phyloP scores from a whole-genome alignment of 2,329 filamentous ascomycete genomes.

The Onygenales sp. region DNA sequence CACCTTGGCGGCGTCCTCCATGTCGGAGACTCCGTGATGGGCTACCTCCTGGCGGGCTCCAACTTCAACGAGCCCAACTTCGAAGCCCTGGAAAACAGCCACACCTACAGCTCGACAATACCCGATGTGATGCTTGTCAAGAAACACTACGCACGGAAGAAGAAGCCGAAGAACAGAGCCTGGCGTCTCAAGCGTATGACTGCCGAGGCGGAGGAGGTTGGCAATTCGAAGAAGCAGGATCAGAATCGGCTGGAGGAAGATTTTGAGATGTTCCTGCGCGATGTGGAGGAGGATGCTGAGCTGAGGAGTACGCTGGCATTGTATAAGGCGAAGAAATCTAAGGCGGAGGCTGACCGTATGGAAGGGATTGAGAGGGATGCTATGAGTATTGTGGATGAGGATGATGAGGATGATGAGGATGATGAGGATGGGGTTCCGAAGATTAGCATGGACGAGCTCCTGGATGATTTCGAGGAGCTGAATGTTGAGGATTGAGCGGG shows the following conservation, averaged over 20 bases:
- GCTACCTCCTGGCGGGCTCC: slow-evolving; percentile 80
- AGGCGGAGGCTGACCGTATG: slow-evolving; percentile 35
- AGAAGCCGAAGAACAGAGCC: slow-evolving; percentile 73
- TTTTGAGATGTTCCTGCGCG: slow-evolving; percentile 93
- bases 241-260: slow-evolving; percentile 85
- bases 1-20: slow-evolving; percentile 81
- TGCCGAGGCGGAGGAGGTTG: slow-evolving; percentile 68
- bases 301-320: slow-evolving; percentile 72
- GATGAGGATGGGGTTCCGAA: slow-evolving; percentile 58
- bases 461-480: slow-evolving; percentile 91
- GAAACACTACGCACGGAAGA: slow-evolving; percentile 85
- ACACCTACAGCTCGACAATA: slow-evolving; percentile 65
- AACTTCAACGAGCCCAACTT: slow-evolving; percentile 89
- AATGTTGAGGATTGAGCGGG: slow-evolving; percentile 42
- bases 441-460: slow-evolving; percentile 69
- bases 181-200: slow-evolving; percentile 95
- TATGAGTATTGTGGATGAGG: slow-evolving; percentile 42
- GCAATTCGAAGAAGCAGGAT: slow-evolving; percentile 37
- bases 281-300: slow-evolving; percentile 93
- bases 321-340: slow-evolving; percentile 62
- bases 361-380: slow-evolving; percentile 33
- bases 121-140: slow-evolving; percentile 93
- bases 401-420: slow-evolving; percentile 49
- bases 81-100: slow-evolving; percentile 70
- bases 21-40: slow-evolving; percentile 84